Evolutionary conservation across 1,284 basidiomycete genomes (phyloP).

Genomic region (Termitomyces sp.): DNA sequence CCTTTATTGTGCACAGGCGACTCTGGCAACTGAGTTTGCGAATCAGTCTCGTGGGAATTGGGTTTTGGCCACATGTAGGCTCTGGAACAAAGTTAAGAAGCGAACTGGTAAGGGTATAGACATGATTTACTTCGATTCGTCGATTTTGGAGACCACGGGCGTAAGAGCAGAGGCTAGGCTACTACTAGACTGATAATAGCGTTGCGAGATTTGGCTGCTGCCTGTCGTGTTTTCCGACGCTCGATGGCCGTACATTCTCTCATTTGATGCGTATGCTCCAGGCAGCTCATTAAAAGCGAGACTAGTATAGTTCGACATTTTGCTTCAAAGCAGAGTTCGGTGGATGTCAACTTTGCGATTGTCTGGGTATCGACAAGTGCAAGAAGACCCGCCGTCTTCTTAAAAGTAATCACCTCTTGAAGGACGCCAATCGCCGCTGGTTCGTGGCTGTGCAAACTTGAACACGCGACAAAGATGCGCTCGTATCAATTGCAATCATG

Average conservation of each 20-base stretch:
- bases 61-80: not conserved
- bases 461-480: constrained; percentile 1
- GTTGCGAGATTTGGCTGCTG: not conserved
- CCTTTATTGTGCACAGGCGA: not conserved
- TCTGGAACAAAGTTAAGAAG: not conserved
- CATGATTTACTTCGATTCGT: not conserved
- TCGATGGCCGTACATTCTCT: not conserved
- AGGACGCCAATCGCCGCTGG: not conserved
- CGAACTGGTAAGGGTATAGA: not conserved
- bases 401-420: not conserved
- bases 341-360: not conserved
- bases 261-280: not conserved
- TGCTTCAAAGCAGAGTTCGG: not conserved
- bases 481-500: not conserved
- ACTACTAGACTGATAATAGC: constrained; percentile 6
- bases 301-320: constrained; percentile 4
- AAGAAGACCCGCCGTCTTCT: not conserved
- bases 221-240: not conserved
- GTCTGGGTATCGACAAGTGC: not conserved
- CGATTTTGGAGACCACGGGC: not conserved
- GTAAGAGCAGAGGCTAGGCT: constrained; percentile 8
- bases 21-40: not conserved
- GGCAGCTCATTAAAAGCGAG: not conserved
- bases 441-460: not conserved
- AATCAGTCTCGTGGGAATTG: not conserved